Evolutionary conservation across 169 alveolate species (phyloP), one percentile per base, ranked within the genome.

Genomic region (Cardiosporidium cionae): DNA sequence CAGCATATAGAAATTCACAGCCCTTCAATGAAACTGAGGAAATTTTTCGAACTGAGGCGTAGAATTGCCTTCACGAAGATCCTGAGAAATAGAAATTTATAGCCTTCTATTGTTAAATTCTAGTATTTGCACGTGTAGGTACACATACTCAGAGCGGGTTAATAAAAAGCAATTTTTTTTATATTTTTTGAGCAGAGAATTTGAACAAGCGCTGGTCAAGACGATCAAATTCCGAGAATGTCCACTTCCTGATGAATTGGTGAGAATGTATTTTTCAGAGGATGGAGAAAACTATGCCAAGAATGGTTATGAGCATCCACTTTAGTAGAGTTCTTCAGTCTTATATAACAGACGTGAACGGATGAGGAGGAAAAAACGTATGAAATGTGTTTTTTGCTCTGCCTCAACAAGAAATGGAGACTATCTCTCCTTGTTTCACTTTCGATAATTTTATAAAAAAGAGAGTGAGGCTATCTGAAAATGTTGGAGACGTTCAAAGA

Each of bases 191-290:
- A 52, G 7, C 76, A 70, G 76, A 81, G 89, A 87, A 75, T 94
- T 93, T 74, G 83, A 88, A 36, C 90, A 90, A 78, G 96, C 96
- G 7, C 80, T 91, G 25, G 90, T 95, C n/a, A 95, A 95, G 74
- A 95, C 98, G 5, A 90, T 95, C 33, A 94, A 95, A 83, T 91
- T 95, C 75, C 85, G 94, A 69, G 97, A 93, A 80, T 66, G 87
- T 23, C 98, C 97, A 6, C 87, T 91, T 29, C 96, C 97, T 0
- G 97, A 93, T 44, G 98, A 95, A 75, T 86, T 95, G 36, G 86
- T 87, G 67, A 74, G 76, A 28, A 52, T 4, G 27, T 2, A 36
- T n/a, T n/a, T n/a, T n/a, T n/a, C n/a, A n/a, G n/a, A n/a, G n/a
- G n/a, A n/a, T n/a, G n/a, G n/a, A n/a, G n/a, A n/a, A n/a, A n/a